phyloP scores from a whole-genome alignment of 2,329 filamentous ascomycete genomes.

The Pyricularia sp. region DNA sequence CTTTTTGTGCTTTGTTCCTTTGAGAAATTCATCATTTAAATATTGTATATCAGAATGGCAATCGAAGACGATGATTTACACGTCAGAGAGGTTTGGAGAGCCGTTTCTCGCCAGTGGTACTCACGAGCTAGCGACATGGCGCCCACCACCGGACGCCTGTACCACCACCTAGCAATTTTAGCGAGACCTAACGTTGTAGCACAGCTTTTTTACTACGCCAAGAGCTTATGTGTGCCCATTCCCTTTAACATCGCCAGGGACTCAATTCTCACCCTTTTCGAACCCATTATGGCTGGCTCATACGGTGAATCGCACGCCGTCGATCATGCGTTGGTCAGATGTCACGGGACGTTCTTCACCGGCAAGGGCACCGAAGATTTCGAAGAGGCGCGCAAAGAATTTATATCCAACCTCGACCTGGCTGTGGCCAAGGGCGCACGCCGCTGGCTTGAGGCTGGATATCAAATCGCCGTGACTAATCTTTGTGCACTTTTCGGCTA shows the following conservation, averaged over 20 bases:
- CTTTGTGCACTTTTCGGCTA: slow-evolving; percentile 43
- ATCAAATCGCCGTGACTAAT: slow-evolving; percentile 48
- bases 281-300: slow-evolving; percentile 36
- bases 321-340: slow-evolving; percentile 53
- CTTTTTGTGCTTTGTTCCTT: neutral
- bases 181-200: slow-evolving; percentile 60
- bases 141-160: slow-evolving; percentile 67
- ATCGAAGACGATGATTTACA: slow-evolving; percentile 74
- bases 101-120: slow-evolving; percentile 77
- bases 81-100: slow-evolving; percentile 73
- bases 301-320: slow-evolving; percentile 25
- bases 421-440: too few species aligned
- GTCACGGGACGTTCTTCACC: slow-evolving; percentile 56
- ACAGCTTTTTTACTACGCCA: slow-evolving; percentile 65
- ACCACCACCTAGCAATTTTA: slow-evolving; percentile 80
- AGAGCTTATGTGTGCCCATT: slow-evolving; percentile 58
- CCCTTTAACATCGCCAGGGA: slow-evolving; percentile 61
- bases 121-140: slow-evolving; percentile 68
- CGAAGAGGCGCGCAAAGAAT: slow-evolving; percentile 32
- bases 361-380: slow-evolving; percentile 37
- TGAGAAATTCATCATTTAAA: neutral
- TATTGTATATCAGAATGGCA: slow-evolving; percentile 54
- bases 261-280: too few species aligned
- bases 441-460: too few species aligned
- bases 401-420: slow-evolving; percentile 42